Conservation (phyloP, 805 yeast genomes). For the Starmera amethionina region DNA sequence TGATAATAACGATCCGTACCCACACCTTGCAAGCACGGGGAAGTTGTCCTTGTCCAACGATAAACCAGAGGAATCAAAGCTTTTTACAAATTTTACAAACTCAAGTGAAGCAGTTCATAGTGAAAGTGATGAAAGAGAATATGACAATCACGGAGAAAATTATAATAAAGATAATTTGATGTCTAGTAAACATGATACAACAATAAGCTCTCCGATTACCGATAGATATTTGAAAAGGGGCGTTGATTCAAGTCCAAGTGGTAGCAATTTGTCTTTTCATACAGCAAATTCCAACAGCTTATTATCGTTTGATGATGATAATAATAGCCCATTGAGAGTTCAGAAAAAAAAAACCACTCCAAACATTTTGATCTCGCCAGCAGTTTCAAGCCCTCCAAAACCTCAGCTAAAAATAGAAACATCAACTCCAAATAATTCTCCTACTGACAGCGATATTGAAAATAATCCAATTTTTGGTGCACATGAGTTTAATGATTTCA, state of each 20-base stretch:
- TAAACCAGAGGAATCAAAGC: slow-evolving; percentile 5
- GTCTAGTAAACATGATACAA: too few relatives aligned
- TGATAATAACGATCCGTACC: slow-evolving; percentile 9
- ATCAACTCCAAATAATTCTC: slow-evolving; percentile 6
- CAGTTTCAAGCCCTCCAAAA: slow-evolving; percentile 5
- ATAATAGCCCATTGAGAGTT: too few relatives aligned
- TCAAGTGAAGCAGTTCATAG: too few relatives aligned
- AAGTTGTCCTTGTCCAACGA: slow-evolving; percentile 9
- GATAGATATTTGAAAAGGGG: too few relatives aligned
- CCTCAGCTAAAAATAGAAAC: slow-evolving; percentile 4
- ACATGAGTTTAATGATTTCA: slow-evolving; percentile 7
- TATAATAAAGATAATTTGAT: too few relatives aligned
- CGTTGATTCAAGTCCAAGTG: neutral
- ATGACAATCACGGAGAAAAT: too few relatives aligned
- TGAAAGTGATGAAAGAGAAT: too few relatives aligned
- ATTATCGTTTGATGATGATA: neutral
- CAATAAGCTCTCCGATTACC: too few relatives aligned
- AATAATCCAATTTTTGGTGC: slow-evolving; percentile 5
- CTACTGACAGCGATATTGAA: neutral
- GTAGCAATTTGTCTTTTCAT: neutral
- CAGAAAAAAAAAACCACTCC: slow-evolving; percentile 3
- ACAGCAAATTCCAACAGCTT: neutral
- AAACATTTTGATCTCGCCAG: slow-evolving; percentile 1
- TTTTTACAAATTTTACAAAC: neutral
- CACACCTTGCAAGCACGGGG: slow-evolving; percentile 7